These are phyloP conservation scores for Mycena albidolilacea DNA, from an alignment of 768 basidiomycete genomes.

Conservation along the genomic window DNA sequence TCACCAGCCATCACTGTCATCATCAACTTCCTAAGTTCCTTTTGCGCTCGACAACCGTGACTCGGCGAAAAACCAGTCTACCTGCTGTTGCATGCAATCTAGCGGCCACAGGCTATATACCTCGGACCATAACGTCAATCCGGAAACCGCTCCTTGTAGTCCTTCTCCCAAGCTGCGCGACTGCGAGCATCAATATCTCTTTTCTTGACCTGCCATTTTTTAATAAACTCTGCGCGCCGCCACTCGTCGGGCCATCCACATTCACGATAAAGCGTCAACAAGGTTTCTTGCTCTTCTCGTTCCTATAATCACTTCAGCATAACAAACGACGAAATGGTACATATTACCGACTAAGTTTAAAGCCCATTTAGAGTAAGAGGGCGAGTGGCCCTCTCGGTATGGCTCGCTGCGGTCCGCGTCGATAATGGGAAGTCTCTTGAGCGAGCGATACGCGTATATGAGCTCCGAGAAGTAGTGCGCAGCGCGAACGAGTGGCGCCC, in stretches of 20 bases:
- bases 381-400: background rate
- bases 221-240: conserved; percentile 22
- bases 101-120: too few species aligned
- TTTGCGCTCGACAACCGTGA: too few species aligned
- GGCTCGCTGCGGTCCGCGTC: conserved; percentile 20
- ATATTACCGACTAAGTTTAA: background rate
- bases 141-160: too few species aligned
- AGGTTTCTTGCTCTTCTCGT: background rate
- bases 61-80: too few species aligned
- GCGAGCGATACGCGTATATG: conserved; percentile 25
- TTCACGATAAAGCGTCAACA: conserved; percentile 10
- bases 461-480: background rate
- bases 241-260: conserved; percentile 32
- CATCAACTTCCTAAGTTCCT: too few species aligned
- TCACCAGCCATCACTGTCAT: too few species aligned
- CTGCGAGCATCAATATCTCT: too few species aligned
- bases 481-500: conserved; percentile 25
- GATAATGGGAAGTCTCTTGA: conserved; percentile 25
- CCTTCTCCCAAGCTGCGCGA: too few species aligned
- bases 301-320: background rate
- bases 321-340: too few species aligned
- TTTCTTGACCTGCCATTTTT: conserved; percentile 5
- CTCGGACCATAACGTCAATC: too few species aligned
- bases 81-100: too few species aligned
- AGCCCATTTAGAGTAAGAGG: background rate